phyloP scores from a whole-genome alignment of 2,329 filamentous ascomycete species.

The Sporothrix protearum region DNA sequence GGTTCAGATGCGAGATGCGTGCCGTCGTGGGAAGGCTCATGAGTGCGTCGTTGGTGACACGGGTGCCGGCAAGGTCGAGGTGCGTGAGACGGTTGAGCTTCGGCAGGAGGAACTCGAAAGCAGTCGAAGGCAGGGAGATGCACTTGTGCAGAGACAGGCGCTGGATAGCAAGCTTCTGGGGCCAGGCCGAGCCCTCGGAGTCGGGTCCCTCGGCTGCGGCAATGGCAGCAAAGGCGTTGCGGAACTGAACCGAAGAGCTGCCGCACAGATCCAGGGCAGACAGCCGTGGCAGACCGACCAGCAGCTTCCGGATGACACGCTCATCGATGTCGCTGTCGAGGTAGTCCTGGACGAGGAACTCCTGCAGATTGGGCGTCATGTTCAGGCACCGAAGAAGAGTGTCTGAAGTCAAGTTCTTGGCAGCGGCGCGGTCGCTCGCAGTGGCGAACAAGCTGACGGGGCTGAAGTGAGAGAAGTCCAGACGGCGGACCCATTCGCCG shows the following conservation, averaged over 20 bases:
- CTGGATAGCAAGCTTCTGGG: slow-evolving; percentile 56
- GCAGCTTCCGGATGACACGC: slow-evolving; percentile 66
- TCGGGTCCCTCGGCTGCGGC: slow-evolving; percentile 34
- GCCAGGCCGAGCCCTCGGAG: slow-evolving; percentile 42
- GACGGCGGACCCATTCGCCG: slow-evolving; percentile 70
- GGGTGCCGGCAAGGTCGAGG: slow-evolving; percentile 74
- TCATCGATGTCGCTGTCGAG: slow-evolving; percentile 70
- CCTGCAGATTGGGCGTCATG: slow-evolving; percentile 68
- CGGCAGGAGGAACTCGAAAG: slow-evolving; percentile 69
- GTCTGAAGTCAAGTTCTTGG: slow-evolving; percentile 70
- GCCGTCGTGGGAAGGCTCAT: slow-evolving; percentile 68
- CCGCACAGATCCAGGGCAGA: slow-evolving; percentile 73
- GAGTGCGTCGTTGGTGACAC: slow-evolving; percentile 69
- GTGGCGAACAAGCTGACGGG: slow-evolving; percentile 72
- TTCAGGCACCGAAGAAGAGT: slow-evolving; percentile 69
- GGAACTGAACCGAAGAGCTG: slow-evolving; percentile 66
- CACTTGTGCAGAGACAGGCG: slow-evolving; percentile 77
- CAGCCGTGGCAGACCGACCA: slow-evolving; percentile 62
- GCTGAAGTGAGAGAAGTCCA: slow-evolving; percentile 85
- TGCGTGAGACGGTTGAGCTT: slow-evolving; percentile 67
- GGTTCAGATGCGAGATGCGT: slow-evolving; percentile 70
- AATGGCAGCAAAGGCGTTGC: slow-evolving; percentile 58
- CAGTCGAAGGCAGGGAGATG: slow-evolving; percentile 61
- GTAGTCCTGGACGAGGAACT: slow-evolving; percentile 78
- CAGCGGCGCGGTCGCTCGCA: slow-evolving; percentile 68